Evolutionary conservation across 2,329 filamentous ascomycete genomes (phyloP).

Genomic region (Diaporthe aspalathi): DNA sequence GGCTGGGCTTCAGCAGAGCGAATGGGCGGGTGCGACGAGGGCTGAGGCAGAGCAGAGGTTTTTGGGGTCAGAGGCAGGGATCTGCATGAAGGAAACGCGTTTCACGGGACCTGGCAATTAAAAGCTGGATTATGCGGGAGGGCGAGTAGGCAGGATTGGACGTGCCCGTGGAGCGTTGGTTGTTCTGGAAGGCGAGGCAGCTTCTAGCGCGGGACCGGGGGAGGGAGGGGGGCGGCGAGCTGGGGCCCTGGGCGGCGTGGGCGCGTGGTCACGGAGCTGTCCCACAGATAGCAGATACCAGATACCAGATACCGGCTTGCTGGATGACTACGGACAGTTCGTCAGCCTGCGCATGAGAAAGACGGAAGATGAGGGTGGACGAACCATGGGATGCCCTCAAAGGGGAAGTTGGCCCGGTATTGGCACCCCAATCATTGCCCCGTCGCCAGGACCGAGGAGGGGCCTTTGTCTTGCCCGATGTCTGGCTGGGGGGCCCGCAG

Average conservation of each 20-base stretch:
- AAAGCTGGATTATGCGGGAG: conserved; percentile 59
- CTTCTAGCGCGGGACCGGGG: conserved; percentile 49
- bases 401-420: conserved; percentile 26
- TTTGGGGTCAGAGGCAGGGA: conserved; percentile 45
- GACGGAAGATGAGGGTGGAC: conserved; percentile 13
- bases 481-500: conserved; percentile 5
- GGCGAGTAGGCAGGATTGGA: conserved; percentile 44
- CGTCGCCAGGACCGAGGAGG: not conserved
- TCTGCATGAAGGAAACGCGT: conserved; percentile 60
- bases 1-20: conserved; percentile 7
- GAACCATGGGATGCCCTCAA: conserved; percentile 28
- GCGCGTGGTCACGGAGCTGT: not conserved
- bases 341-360: conserved; percentile 11
- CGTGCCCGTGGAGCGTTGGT: conserved; percentile 42
- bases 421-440: conserved; percentile 2
- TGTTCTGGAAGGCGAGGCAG: conserved; percentile 52
- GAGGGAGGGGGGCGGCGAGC: conserved; percentile 11
- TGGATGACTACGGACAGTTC: conserved; percentile 23
- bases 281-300: not conserved
- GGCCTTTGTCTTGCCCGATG: conserved; percentile 7
- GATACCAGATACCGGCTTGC: conserved; percentile 23
- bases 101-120: conserved; percentile 61
- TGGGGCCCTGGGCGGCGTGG: not conserved
- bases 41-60: conserved; percentile 41
- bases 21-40: conserved; percentile 36